phyloP scores from a whole-genome alignment of 2,329 filamentous ascomycete species.

The Aureobasidium subglaciale region DNA sequence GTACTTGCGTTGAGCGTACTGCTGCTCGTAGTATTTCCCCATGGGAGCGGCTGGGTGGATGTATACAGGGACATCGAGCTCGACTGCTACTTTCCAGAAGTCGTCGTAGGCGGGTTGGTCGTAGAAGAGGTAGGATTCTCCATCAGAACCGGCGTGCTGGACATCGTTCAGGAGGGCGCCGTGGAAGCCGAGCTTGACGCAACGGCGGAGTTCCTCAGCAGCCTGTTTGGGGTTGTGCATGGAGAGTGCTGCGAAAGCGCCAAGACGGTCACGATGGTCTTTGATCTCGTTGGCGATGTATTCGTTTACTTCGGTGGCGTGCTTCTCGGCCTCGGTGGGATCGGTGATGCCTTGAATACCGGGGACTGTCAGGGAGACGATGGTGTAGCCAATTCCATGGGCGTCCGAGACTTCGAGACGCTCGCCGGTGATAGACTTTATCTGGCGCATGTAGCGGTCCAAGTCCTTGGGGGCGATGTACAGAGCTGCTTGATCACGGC shows the following conservation, averaged over 20 bases:
- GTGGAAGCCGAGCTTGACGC: constrained; percentile 40
- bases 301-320: constrained; percentile 42
- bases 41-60: constrained; percentile 48
- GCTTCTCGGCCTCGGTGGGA: constrained; percentile 35
- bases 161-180: constrained; percentile 30
- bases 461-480: constrained; percentile 46
- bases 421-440: constrained; percentile 40
- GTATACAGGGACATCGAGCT: constrained; percentile 59
- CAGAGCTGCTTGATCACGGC: constrained; percentile 54
- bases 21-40: constrained; percentile 49
- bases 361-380: constrained; percentile 43
- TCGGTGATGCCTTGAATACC: constrained; percentile 44
- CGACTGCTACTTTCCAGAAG: constrained; percentile 53
- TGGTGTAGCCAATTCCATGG: constrained; percentile 41
- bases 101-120: constrained; percentile 53
- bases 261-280: constrained; percentile 35
- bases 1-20: constrained; percentile 53
- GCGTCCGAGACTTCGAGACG: constrained; percentile 38
- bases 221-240: constrained; percentile 48
- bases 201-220: constrained; percentile 45
- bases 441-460: constrained; percentile 53
- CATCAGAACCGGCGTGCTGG: constrained; percentile 51
- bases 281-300: constrained; percentile 40
- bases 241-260: constrained; percentile 36
- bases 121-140: constrained; percentile 58